Evolutionary conservation across 768 basidiomycete genomes (phyloP), one percentile per base, ranked within the genome.

Genomic region (Heimioporus sp.): DNA sequence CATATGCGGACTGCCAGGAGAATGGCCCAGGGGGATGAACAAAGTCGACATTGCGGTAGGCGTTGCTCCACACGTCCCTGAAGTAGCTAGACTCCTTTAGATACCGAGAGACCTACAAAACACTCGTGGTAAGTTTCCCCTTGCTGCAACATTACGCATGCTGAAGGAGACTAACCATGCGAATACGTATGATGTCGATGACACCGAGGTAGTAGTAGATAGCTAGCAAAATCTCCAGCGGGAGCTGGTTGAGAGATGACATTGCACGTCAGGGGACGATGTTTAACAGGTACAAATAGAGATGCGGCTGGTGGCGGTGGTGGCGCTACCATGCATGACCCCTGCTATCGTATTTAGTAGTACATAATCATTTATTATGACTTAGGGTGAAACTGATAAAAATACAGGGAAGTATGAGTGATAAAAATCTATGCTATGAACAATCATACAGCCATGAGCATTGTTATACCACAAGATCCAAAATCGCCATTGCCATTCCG

Each of bases 11-110:
- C 16, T 64, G 62, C 2, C 45, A 55, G 17, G 16, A 43, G 17
- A 58, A 53, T 11, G 59, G 62, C 0, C 63, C 63, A 2, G 63
- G 58, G 21, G 53, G 61, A 19, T 45, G 44, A 46, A 63, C 20
- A 12, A 64, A 52, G 1, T 44, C n/a, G 35, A 47, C 43, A 1
- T 16, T 41, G 40, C 55, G 55, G 49, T 64, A 60, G n/a, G 44
- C 51, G 3, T 57, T 20, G 15, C 48, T 52, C 62, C 62, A 63
- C 13, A 64, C n/a, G 4, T 48, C 44, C 40, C 49, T 55, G 19
- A 5, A 17, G 35, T 43, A 35, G 47, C 43, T 63, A 0, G 45
- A 20, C 8, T 13, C 42, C 4, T 16, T n/a, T 4, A 17, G 15
- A 38, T 38, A 38, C 16, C 37, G 37, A n/a, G 34, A 35, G 37